Evolutionary conservation across 177 flowering plant genomes (phyloP).

Genomic region (Vitis hybrid): DNA sequence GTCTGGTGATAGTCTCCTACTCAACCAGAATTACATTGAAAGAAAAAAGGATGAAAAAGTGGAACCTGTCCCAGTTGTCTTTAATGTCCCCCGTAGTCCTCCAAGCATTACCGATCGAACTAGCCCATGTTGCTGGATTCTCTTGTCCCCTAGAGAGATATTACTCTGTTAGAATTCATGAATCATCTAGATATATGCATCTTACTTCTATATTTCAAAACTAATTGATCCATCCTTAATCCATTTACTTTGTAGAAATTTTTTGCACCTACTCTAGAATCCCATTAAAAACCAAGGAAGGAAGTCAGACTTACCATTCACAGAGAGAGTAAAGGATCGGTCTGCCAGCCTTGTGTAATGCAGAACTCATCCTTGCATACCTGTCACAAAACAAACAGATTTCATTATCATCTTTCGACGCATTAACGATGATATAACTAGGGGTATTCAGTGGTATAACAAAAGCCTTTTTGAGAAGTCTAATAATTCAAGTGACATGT

Average conservation of each 20-base stretch:
- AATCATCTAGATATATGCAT: background rate
- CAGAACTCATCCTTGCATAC: slow-evolving; percentile 39
- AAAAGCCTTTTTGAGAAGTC: no score
- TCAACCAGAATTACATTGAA: background rate
- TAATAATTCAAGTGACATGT: no score
- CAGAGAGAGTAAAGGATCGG: slow-evolving; percentile 44
- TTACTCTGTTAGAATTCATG: background rate
- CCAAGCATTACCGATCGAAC: slow-evolving; percentile 40
- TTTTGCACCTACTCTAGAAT: background rate
- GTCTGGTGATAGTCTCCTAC: background rate
- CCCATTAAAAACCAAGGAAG: background rate
- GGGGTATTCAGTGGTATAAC: no score
- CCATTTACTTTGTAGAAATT: no score
- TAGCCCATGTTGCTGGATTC: slow-evolving; percentile 51
- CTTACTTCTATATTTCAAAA: background rate
- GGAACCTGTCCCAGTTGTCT: slow-evolving; percentile 46
- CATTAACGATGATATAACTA: background rate
- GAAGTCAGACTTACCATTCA: slow-evolving; percentile 37
- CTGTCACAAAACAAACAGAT: slow-evolving; percentile 12
- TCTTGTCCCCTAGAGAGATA: slow-evolving; percentile 38
- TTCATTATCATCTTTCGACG: background rate
- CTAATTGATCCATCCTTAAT: background rate
- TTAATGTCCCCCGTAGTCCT: slow-evolving; percentile 54
- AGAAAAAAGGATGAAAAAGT: background rate
- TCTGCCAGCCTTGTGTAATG: slow-evolving; percentile 33